These are phyloP conservation scores for Parascedosporium putredinis DNA, from an alignment of 2,329 filamentous ascomycete species.

Conservation along the genomic window DNA sequence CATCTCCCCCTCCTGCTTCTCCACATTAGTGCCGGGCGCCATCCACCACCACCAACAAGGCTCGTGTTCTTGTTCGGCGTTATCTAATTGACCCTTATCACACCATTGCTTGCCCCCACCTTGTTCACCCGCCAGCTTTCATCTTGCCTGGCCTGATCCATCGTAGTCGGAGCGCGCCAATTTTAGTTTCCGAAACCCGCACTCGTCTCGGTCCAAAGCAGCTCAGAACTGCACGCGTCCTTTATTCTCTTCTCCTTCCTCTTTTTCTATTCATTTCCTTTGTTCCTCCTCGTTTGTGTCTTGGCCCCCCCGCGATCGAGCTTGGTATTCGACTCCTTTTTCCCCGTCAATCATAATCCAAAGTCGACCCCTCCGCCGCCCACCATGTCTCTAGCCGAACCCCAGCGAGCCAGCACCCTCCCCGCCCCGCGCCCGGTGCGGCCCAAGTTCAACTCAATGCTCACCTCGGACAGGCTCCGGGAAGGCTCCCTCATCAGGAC, in stretches of 20 bases:
- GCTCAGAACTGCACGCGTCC: too few relatives aligned
- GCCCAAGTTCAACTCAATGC: conserved; percentile 27
- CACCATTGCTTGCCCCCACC: neutral
- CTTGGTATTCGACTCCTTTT: too few relatives aligned
- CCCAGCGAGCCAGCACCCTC: neutral
- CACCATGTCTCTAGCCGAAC: neutral
- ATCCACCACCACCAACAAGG: neutral
- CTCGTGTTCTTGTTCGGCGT: neutral
- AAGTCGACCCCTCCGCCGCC: neutral
- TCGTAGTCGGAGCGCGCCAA: neutral
- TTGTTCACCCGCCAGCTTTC: neutral
- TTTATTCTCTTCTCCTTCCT: neutral
- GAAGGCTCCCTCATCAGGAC: conserved; percentile 31
- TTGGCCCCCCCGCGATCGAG: too few relatives aligned
- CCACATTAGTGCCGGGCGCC: neutral
- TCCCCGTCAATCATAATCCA: too few relatives aligned
- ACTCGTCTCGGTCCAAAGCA: neutral
- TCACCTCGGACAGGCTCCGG: conserved; percentile 40
- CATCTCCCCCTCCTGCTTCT: neutral
- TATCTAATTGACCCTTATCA: neutral
- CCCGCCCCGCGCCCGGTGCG: neutral
- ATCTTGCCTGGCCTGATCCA: neutral
- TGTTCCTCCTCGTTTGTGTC: neutral
- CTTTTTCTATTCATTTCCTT: neutral
- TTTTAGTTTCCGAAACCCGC: neutral